Conservation (phyloP, 1,284 basidiomycete species). For the Austroboletus rostrupii region DNA sequence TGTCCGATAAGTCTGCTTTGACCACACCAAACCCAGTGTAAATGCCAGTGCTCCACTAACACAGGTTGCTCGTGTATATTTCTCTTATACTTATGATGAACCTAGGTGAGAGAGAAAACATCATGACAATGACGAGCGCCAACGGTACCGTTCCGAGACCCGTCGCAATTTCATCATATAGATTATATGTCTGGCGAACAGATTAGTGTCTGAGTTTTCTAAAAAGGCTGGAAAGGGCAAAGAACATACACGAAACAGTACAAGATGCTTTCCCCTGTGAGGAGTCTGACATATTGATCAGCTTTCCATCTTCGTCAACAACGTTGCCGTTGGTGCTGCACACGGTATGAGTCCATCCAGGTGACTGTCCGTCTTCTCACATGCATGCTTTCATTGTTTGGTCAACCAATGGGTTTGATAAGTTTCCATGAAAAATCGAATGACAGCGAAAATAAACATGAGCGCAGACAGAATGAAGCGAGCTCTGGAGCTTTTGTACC, state of each 20-base stretch:
- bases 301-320: constrained; percentile 71
- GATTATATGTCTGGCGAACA: constrained; percentile 14
- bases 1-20: no score
- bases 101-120: constrained; percentile 19
- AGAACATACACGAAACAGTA: constrained; percentile 17
- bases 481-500: no score
- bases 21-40: constrained; percentile 20
- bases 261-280: constrained; percentile 13
- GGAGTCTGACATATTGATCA: constrained; percentile 15
- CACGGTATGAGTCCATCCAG: constrained; percentile 56
- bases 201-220: no score
- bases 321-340: constrained; percentile 85
- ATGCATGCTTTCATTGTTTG: constrained; percentile 4
- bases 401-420: constrained; percentile 11
- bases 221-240: neutral
- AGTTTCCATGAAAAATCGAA: constrained; percentile 9
- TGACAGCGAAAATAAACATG: constrained; percentile 14
- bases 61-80: constrained; percentile 3
- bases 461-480: constrained; percentile 17
- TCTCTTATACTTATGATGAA: constrained; percentile 19
- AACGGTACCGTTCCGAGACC: neutral
- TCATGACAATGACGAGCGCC: neutral
- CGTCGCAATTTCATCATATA: constrained; percentile 1
- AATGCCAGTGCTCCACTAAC: neutral
- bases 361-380: neutral